A percentile compares a stretch with the other conserved stretches of the same genome.
These are phyloP conservation scores for Colletotrichum acutatum DNA, from an alignment of 2,329 filamentous ascomycete species.

Conservation along the genomic window DNA sequence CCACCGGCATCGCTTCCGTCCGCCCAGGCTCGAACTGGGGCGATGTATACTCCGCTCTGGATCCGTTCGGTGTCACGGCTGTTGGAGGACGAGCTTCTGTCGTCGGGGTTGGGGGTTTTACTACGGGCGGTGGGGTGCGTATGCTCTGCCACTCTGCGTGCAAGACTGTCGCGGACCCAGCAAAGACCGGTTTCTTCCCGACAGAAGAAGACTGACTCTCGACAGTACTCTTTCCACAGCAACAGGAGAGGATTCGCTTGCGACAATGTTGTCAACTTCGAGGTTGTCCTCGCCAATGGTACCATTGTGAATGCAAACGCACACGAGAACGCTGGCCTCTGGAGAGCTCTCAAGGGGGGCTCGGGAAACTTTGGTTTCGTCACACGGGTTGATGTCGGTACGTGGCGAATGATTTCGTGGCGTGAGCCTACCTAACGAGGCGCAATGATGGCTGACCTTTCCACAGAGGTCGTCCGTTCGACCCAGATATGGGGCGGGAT, in stretches of 20 bases:
- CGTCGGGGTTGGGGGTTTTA: constrained; percentile 42
- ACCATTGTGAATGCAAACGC: constrained; percentile 43
- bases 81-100: constrained; percentile 39
- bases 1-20: constrained; percentile 42
- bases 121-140: constrained; percentile 37
- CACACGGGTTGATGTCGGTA: constrained; percentile 40
- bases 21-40: constrained; percentile 42
- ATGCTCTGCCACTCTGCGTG: neutral
- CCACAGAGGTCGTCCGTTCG: constrained; percentile 9
- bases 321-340: constrained; percentile 28
- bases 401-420: neutral
- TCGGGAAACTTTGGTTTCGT: constrained; percentile 54
- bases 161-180: neutral
- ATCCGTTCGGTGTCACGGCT: constrained; percentile 35
- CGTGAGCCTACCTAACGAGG: neutral
- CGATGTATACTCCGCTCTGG: constrained; percentile 38
- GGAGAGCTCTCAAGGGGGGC: constrained; percentile 58
- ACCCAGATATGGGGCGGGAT: constrained; percentile 44
- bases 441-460: neutral
- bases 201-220: neutral
- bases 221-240: constrained; percentile 42
- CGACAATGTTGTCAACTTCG: constrained; percentile 54
- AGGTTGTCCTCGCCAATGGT: constrained; percentile 57
- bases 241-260: constrained; percentile 51
- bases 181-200: neutral